Percentiles rank a stretch among this genome's conserved stretches.
Conservation (phyloP, 2,329 filamentous ascomycete genomes). For the Trichoderma gracile region DNA sequence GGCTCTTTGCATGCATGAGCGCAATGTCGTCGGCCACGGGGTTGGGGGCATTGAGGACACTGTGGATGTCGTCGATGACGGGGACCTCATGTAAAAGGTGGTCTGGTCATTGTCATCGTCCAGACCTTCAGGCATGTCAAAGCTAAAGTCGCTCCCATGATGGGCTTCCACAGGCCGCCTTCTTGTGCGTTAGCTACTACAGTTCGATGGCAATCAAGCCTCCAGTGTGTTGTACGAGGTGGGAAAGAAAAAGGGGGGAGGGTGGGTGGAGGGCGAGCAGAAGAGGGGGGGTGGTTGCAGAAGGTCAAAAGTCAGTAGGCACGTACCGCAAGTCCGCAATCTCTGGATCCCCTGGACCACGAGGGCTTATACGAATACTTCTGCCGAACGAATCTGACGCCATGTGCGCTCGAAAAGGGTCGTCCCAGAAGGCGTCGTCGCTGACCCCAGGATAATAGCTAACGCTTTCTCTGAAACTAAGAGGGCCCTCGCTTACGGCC, state of each 20-base stretch:
- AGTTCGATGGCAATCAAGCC: not conserved
- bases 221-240: slow-evolving; percentile 30
- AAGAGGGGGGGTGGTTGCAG: too few relatives aligned
- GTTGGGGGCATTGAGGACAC: not conserved
- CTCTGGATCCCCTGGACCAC: slow-evolving; percentile 27
- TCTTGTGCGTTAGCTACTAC: not conserved
- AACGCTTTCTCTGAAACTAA: slow-evolving; percentile 50
- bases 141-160: slow-evolving; percentile 53
- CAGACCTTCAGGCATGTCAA: slow-evolving; percentile 51
- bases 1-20: not conserved
- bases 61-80: not conserved
- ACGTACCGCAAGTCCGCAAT: slow-evolving; percentile 48
- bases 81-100: slow-evolving; percentile 52
- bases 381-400: not conserved
- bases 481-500: slow-evolving; percentile 48
- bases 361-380: not conserved
- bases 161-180: slow-evolving; percentile 42
- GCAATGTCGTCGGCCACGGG: not conserved
- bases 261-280: not conserved
- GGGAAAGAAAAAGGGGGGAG: not conserved
- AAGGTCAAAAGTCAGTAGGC: not conserved
- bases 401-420: not conserved
- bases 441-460: slow-evolving; percentile 49
- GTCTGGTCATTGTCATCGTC: slow-evolving; percentile 50
- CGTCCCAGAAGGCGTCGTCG: slow-evolving; percentile 25